Conservation (phyloP, 2,329 filamentous ascomycete species). For the Paecilomyces sp. region DNA sequence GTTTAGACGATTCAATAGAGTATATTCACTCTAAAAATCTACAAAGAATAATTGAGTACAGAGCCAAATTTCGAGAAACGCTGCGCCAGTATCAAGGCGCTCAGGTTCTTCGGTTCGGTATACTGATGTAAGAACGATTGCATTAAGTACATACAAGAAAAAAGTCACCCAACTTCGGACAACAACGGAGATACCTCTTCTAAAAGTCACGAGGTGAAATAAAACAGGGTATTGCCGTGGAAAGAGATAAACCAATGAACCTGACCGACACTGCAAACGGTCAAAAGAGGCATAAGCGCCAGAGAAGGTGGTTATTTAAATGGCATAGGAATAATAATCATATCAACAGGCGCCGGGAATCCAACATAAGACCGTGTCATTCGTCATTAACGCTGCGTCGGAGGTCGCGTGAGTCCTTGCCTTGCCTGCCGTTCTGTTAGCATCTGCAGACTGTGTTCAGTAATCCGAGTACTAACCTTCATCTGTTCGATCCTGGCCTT, state of each 20-base stretch:
- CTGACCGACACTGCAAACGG: slow-evolving; percentile 6
- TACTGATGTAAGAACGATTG: background rate
- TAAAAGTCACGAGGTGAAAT: background rate
- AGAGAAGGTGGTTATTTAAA: slow-evolving; percentile 2
- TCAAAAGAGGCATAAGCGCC: background rate
- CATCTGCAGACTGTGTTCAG: slow-evolving; percentile 2
- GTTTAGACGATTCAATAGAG: no score
- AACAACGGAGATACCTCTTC: background rate
- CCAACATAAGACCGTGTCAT: slow-evolving; percentile 16
- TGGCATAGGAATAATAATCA: slow-evolving; percentile 4
- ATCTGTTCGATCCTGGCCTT: slow-evolving; percentile 98
- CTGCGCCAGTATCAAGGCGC: background rate
- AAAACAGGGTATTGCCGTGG: background rate
- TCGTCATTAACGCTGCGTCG: slow-evolving; percentile 26
- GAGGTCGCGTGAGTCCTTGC: slow-evolving; percentile 36
- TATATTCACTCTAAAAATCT: no score
- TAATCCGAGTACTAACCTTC: slow-evolving; percentile 52
- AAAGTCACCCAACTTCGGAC: background rate
- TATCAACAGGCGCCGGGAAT: slow-evolving; percentile 1
- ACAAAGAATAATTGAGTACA: background rate
- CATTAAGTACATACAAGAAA: background rate
- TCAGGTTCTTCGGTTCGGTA: background rate
- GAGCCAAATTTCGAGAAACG: background rate
- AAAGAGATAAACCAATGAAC: slow-evolving; percentile 4
- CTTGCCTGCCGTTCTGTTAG: slow-evolving; percentile 25